Evolutionary conservation across 495 filamentous ascomycete genomes (phyloP).

Genomic region (Extremus antarcticus): DNA sequence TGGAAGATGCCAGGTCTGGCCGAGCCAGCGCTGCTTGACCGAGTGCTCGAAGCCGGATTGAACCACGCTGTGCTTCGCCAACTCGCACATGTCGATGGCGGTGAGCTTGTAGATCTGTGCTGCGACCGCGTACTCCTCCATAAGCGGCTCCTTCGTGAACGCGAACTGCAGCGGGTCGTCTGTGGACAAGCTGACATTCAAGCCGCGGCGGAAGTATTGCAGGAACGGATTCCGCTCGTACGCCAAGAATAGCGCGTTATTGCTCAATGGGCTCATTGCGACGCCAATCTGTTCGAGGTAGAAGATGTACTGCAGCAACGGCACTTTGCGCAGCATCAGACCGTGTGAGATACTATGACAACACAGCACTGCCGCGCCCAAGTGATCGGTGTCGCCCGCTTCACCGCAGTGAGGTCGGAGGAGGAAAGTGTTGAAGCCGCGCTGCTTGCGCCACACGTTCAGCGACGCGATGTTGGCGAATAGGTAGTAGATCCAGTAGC

Average conservation of each 20-base stretch:
- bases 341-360: conserved; percentile 98
- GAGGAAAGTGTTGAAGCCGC: conserved; percentile 92
- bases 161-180: conserved; percentile 97
- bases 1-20: conserved; percentile 56
- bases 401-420: conserved; percentile 93
- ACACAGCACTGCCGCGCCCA: conserved; percentile 83
- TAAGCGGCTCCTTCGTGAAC: conserved; percentile 94
- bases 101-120: conserved; percentile 97
- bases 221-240: conserved; percentile 96
- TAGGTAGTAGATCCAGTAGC: conserved; percentile 97
- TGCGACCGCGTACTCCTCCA: conserved; percentile 95
- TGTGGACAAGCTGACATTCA: conserved; percentile 93
- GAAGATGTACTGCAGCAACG: conserved; percentile 90
- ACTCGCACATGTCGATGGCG: conserved; percentile 96
- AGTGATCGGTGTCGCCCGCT: conserved; percentile 90
- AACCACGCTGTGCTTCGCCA: conserved; percentile 87
- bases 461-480: conserved; percentile 90
- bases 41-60: conserved; percentile 89
- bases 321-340: conserved; percentile 84
- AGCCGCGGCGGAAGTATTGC: conserved; percentile 83
- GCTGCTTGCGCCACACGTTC: conserved; percentile 79
- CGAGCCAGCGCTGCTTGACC: conserved; percentile 85
- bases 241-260: conserved; percentile 92
- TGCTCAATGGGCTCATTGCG: conserved; percentile 96
- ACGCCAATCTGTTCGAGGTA: conserved; percentile 97